Evolutionary conservation across 2,329 filamentous ascomycete genomes (phyloP).

Genomic region (Fusarium gaditjirri): DNA sequence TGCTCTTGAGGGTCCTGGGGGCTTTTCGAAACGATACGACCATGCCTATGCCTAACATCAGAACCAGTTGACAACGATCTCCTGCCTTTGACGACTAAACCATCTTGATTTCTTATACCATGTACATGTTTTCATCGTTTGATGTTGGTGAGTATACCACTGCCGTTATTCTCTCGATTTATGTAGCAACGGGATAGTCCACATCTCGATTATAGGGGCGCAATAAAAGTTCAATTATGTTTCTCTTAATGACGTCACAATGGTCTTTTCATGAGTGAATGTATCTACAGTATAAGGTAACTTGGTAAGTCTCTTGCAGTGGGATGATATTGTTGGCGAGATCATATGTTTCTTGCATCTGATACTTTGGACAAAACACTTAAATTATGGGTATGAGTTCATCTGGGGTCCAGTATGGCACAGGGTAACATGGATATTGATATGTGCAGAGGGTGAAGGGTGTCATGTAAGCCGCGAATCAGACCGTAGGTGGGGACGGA

Average conservation of each 20-base stretch:
- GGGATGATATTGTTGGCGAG: conserved; percentile 1
- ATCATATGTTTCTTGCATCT: conserved; percentile 21
- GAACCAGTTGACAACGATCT: conserved; percentile 32
- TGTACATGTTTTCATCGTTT: conserved; percentile 38
- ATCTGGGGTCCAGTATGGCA: conserved; percentile 2
- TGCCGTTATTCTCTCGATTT: conserved; percentile 39
- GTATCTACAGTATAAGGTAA: not conserved
- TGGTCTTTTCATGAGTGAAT: not conserved
- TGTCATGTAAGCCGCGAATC: conserved; percentile 3
- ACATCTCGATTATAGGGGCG: conserved; percentile 40
- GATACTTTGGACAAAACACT: not conserved
- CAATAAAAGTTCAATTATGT: conserved; percentile 45
- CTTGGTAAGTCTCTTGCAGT: conserved; percentile 7
- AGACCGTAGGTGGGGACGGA: conserved; percentile 22
- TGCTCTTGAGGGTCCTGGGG: conserved; percentile 54
- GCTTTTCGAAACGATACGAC: conserved; percentile 44
- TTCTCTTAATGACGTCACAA: conserved; percentile 16
- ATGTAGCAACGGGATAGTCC: conserved; percentile 32
- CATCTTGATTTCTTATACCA: conserved; percentile 28
- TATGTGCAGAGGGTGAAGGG: conserved; percentile 1
- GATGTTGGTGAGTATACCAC: conserved; percentile 45
- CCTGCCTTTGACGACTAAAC: conserved; percentile 27
- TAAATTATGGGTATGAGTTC: conserved; percentile 10
- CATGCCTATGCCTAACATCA: conserved; percentile 31
- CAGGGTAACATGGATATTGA: not conserved